Percentiles rank a stretch among this genome's conserved stretches.
Evolutionary conservation across 192 early-diverging fungal species (phyloP).

Genomic region (Backusella westeae): DNA sequence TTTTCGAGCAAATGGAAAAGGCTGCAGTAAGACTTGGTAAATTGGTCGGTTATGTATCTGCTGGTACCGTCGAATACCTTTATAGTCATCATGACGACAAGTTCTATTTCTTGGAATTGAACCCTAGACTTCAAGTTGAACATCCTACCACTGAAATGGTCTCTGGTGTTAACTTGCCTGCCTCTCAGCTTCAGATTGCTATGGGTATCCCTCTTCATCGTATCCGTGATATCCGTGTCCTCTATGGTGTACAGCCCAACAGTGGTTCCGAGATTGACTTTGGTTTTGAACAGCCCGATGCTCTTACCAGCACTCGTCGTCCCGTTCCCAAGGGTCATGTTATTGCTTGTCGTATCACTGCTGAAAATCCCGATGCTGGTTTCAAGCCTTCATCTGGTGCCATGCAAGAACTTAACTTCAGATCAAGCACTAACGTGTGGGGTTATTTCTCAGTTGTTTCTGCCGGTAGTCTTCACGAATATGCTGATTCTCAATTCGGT

Average conservation of each 20-base stretch:
- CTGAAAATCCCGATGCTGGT: constrained; percentile 98
- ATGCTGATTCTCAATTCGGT: constrained; percentile 99
- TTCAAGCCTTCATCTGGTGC: constrained; percentile 98
- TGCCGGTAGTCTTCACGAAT: constrained; percentile 96
- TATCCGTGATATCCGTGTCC: constrained; percentile 93
- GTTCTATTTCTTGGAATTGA: constrained; percentile 96
- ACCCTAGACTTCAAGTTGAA: constrained; percentile 98
- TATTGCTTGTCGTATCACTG: constrained; percentile 97
- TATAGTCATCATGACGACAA: constrained; percentile 84
- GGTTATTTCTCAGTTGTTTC: constrained; percentile 98
- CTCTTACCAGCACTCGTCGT: constrained; percentile 83
- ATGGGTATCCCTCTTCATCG: constrained; percentile 98
- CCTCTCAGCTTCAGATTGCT: constrained; percentile 96
- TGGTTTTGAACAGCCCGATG: constrained; percentile 76
- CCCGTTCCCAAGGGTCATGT: constrained; percentile 96
- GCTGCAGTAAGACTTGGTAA: constrained; percentile 94
- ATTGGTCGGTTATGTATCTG: constrained; percentile 92
- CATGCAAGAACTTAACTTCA: constrained; percentile 97
- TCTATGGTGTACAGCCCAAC: constrained; percentile 89
- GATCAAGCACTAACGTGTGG: constrained; percentile 95
- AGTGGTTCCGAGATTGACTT: constrained; percentile 92
- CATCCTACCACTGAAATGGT: constrained; percentile 99
- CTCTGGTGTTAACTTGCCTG: constrained; percentile 96
- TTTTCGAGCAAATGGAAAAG: constrained; percentile 90
- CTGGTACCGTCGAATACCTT: constrained; percentile 97